These are phyloP conservation scores for Claviceps fusiformis DNA, from an alignment of 2,329 filamentous ascomycete species.

Conservation along the genomic window DNA sequence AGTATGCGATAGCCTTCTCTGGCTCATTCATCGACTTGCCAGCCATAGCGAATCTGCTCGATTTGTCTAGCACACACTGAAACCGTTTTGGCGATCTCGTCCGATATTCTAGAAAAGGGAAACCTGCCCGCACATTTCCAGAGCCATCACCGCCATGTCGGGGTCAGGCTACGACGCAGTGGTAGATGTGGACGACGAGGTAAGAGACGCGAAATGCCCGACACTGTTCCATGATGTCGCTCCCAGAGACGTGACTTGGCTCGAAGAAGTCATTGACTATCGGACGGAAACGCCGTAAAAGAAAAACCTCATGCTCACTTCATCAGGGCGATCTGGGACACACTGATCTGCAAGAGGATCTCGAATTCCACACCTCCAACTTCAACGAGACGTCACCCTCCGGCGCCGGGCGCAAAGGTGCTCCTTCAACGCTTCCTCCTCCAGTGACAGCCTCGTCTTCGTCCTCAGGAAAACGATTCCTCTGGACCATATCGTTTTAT, in stretches of 20 bases:
- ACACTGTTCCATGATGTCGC: not conserved
- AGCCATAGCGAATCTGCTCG: not conserved
- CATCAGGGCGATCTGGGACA: conserved; percentile 85
- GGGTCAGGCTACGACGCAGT: conserved; percentile 93
- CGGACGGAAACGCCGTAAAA: not conserved
- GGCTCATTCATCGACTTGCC: not conserved
- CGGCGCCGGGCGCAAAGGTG: conserved; percentile 33
- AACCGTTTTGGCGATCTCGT: not conserved
- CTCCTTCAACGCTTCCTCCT: conserved; percentile 39
- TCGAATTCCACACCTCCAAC: conserved; percentile 94
- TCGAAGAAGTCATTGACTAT: not conserved
- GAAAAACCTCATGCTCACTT: not conserved
- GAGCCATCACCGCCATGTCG: conserved; percentile 44
- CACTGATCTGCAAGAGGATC: conserved; percentile 95
- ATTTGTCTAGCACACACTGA: not conserved
- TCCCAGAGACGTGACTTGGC: no score
- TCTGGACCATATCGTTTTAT: conserved; percentile 91
- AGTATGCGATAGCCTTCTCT: not conserved
- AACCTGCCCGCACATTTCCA: conserved; percentile 11
- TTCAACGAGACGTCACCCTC: conserved; percentile 46
- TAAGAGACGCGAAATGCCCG: conserved; percentile 21
- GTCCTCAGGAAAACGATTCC: conserved; percentile 61
- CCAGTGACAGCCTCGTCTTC: conserved; percentile 39
- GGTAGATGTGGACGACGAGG: conserved; percentile 93
- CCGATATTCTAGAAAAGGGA: not conserved